Base-by-base conservation (phyloP, 345 rosid species). In the Geranium rotundifolium region DNA sequence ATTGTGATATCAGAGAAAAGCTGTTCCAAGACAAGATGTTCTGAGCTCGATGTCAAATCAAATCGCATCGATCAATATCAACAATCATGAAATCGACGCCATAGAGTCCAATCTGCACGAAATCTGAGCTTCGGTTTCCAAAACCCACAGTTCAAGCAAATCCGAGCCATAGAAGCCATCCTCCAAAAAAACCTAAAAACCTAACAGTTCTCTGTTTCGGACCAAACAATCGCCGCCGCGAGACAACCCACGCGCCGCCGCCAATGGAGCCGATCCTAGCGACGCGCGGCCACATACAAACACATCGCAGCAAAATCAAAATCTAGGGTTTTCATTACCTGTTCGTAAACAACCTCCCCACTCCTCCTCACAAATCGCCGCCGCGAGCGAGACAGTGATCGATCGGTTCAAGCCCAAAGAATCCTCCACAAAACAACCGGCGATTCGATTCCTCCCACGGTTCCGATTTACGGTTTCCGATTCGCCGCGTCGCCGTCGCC, bases 271-370 rank as follows among this genome's bases (percentile, higher is more conserved):
- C 52, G 52, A 46, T 46, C 3, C 52, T 46, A 46, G 52, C 52
- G 16, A 46, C 52, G 52, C 52, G 3, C 52, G 12, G 52, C 52
- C 52, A 46, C 15, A 46, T 14, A 46, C 10, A 80, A 67, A 29
- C 74, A 68, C 75, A 75, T 65, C 65, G 23, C 73, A 17, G 57
- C 19, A 68, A 65, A 70, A 81, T 77, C 71, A 70, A 77, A 71
- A 69, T 62, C 72, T 71, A 69, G 74, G 76, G 58, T 50, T 78
- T 78, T 71, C 52, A 59, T 58, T 66, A 75, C 76, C 76, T 77
- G 73, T 31, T 62, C 57, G 27, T 29, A 29, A 29, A 63, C 8
- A 19, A 63, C 12, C 12, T 46, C 15, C 10, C 52, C 16, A 7
- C 52, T 46, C 52, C 12, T 46, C 16, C 52, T 46, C 56, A 30